Percentiles rank a stretch among this genome's conserved stretches.
These are phyloP conservation scores for Microdochium paspali DNA, from an alignment of 2,329 filamentous ascomycete species.

Conservation along the genomic window DNA sequence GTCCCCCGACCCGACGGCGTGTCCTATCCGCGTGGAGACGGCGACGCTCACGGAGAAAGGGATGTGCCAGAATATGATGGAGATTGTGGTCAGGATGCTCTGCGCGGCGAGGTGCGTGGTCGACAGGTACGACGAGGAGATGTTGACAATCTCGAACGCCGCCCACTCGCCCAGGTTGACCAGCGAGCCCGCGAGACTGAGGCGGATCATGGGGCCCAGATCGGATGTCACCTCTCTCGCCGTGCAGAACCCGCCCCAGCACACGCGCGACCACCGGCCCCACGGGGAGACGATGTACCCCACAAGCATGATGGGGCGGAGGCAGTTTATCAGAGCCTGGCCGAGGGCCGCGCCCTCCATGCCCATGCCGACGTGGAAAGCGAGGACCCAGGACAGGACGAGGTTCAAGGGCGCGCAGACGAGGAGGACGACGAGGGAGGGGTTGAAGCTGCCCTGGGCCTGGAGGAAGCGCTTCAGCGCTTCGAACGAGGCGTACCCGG, in stretches of 20 bases:
- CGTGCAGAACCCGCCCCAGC: constrained; percentile 36
- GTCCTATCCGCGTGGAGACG: constrained; percentile 29
- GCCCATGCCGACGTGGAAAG: constrained; percentile 29
- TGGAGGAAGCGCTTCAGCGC: constrained; percentile 44
- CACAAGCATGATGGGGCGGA: constrained; percentile 36
- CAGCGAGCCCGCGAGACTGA: constrained; percentile 27
- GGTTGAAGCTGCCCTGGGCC: constrained; percentile 43
- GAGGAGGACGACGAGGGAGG: constrained; percentile 34
- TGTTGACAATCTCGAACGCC: constrained; percentile 31
- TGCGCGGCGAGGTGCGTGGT: constrained; percentile 31
- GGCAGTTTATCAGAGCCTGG: constrained; percentile 35
- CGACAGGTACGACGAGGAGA: constrained; percentile 33
- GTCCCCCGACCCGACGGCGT: constrained; percentile 27
- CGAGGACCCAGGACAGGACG: constrained; percentile 38
- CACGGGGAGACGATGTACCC: constrained; percentile 31
- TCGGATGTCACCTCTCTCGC: constrained; percentile 21
- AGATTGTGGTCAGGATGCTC: constrained; percentile 28
- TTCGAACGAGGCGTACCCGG: constrained; percentile 44
- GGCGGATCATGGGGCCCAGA: constrained; percentile 28
- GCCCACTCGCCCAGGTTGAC: constrained; percentile 32
- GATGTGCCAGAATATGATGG: constrained; percentile 30
- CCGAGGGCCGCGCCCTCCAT: constrained; percentile 41
- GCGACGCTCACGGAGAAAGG: constrained; percentile 32
- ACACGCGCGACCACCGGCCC: constrained; percentile 28
- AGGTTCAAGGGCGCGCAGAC: constrained; percentile 38